Evolutionary conservation across 2,329 filamentous ascomycete genomes (phyloP), one percentile per base, ranked within the genome.

Genomic region (Hymenoscyphus linearis): DNA sequence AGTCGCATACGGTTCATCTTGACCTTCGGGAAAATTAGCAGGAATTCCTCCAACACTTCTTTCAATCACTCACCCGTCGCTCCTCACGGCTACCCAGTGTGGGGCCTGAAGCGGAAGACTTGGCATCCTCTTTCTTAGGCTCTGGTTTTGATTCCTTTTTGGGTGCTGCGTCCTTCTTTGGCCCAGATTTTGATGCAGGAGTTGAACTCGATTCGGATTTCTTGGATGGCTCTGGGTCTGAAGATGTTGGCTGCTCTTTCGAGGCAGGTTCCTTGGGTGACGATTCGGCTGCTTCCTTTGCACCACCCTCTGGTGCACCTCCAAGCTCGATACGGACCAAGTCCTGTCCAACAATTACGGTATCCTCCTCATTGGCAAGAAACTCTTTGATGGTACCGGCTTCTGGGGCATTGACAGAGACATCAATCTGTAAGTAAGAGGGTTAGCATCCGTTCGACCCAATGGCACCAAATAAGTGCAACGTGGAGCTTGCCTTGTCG

Each of bases 1-100:
- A 98, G 85, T 67, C 95, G 92, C 95, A 99, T 99, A 67, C 95
- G 91, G 82, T 98, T 98, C 95, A 99, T 99, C 84, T 99, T 99
- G 72, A 98, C 91, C 90, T 95, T 70, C 60, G 52, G 40, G 22
- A 25, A 25, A 40, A 25, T 47, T 47, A 47, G 40, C 18, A 47
- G 3, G 4, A 22, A 12, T 47, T 13, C 4, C 18, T 7, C 40
- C 40, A 47, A 25, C 14, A 9, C 40, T 22, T n/a, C 12, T 10
- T 12, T 13, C 6, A 47, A 47, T 12, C 40, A 79, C 89, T 68
- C 85, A 93, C 92, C 64, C 92, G 86, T 66, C 91, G 88, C 80
- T 99, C 93, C 69, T 95, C 91, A 61, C 93, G 89, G 77, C 77
- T 89, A 61, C 91, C 91, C 60, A 87, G 77, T 36, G 80, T 70